Percentiles rank a stretch among this genome's conserved stretches.
Conservation (phyloP, 306 rosid species). For the Amphicarpaea edgeworthii region DNA sequence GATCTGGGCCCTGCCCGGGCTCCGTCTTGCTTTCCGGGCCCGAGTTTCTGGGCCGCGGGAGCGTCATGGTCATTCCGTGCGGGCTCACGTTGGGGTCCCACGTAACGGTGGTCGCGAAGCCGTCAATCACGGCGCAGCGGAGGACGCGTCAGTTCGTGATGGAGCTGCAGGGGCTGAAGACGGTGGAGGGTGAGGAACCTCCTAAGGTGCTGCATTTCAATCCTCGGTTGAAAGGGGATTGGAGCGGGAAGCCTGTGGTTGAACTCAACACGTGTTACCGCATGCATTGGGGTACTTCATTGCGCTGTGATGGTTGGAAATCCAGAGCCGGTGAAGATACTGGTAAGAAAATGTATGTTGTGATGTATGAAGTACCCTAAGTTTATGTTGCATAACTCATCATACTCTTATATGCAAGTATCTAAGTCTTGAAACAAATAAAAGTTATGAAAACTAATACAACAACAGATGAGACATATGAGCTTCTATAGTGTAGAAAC, state of each 20-base stretch:
- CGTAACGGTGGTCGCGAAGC: constrained; percentile 79
- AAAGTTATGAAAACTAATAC: neutral
- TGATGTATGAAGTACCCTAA: too few species aligned
- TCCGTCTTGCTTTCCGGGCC: constrained; percentile 70
- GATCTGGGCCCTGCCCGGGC: constrained; percentile 59
- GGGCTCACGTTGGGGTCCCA: constrained; percentile 92
- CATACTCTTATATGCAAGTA: neutral
- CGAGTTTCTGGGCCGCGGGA: constrained; percentile 55
- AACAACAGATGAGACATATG: neutral
- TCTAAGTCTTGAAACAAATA: neutral
- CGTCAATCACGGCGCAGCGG: constrained; percentile 54
- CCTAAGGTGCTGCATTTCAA: constrained; percentile 89
- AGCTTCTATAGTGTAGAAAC: neutral
- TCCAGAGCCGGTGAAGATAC: constrained; percentile 91
- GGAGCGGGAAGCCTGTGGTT: constrained; percentile 90
- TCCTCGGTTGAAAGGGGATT: constrained; percentile 91
- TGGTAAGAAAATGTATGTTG: constrained; percentile 53
- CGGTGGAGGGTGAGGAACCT: constrained; percentile 92
- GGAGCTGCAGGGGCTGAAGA: constrained; percentile 89
- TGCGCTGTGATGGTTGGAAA: constrained; percentile 92
- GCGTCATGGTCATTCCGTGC: constrained; percentile 78
- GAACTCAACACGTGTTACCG: constrained; percentile 93
- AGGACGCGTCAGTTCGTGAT: constrained; percentile 72
- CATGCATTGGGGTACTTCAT: constrained; percentile 93
- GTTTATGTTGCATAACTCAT: too few species aligned